Conservation (phyloP, 1,284 basidiomycete species). For the Cystobasidium pallidum region DNA sequence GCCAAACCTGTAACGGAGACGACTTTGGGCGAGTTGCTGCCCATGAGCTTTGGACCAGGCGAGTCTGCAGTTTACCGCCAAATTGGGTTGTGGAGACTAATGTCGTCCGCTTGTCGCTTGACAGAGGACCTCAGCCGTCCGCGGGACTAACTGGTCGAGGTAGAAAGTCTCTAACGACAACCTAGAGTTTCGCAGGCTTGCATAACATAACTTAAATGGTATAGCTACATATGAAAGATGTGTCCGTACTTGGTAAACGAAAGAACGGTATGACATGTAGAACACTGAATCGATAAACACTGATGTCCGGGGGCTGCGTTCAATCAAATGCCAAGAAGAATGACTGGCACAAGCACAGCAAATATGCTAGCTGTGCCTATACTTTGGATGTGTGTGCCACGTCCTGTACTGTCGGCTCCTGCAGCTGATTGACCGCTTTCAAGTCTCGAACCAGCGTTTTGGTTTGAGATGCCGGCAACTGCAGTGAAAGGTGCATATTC, state of each 20-base stretch:
- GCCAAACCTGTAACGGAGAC: conserved; percentile 65
- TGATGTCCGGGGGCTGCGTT: too few species aligned
- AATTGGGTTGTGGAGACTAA: neutral
- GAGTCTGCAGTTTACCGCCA: neutral
- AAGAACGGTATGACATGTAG: too few species aligned
- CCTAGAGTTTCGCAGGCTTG: too few species aligned
- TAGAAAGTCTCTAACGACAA: too few species aligned
- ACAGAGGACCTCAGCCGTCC: conserved; percentile 32
- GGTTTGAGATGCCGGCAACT: neutral
- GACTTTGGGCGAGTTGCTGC: conserved; percentile 75
- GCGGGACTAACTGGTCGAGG: conserved; percentile 10
- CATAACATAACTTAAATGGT: too few species aligned
- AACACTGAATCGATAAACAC: too few species aligned
- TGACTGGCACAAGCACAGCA: neutral
- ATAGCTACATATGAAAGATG: neutral
- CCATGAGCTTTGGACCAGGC: conserved; percentile 86
- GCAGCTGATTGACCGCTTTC: neutral
- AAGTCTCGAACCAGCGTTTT: neutral
- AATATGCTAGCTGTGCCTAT: neutral
- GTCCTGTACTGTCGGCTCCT: neutral
- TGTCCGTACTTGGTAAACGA: too few species aligned
- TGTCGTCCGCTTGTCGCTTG: neutral
- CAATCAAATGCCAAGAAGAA: neutral
- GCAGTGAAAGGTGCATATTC: conserved; percentile 41
- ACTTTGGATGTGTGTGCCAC: neutral